phyloP scores from a whole-genome alignment of 257 asterid species.

The Capsicum pubescens region DNA sequence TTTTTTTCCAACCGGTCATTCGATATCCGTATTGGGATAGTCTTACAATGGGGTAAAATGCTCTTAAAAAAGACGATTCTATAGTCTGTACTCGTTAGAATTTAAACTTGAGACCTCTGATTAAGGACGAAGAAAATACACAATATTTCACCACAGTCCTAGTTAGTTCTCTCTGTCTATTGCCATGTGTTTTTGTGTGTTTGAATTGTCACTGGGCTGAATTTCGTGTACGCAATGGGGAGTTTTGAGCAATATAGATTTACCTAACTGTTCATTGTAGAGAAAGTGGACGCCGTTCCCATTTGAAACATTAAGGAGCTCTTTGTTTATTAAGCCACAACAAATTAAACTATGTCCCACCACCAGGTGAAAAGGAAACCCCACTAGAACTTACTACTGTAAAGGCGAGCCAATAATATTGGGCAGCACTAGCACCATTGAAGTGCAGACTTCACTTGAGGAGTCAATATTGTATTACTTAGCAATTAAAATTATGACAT shows the following conservation, averaged over 20 bases:
- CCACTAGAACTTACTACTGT: constrained; percentile 14
- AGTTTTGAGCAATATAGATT: background rate
- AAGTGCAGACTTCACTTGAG: background rate
- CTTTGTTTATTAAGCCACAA: background rate
- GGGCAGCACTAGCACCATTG: background rate
- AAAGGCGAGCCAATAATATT: constrained; percentile 24
- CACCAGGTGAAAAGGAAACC: constrained; percentile 28
- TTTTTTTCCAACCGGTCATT: too few species aligned
- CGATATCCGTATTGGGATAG: too few species aligned
- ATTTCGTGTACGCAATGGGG: background rate
- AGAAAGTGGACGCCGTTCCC: constrained; percentile 10
- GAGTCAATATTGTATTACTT: background rate
- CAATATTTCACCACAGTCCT: too few species aligned
- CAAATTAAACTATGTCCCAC: constrained; percentile 22
- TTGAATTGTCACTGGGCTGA: background rate
- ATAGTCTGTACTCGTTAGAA: too few species aligned
- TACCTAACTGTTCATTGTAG: background rate
- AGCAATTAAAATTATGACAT: background rate
- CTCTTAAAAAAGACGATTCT: too few species aligned
- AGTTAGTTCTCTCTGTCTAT: too few species aligned
- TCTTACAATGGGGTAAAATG: too few species aligned
- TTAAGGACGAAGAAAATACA: too few species aligned
- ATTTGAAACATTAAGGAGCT: background rate
- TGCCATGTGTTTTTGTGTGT: background rate
- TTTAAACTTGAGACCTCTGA: too few species aligned